These are phyloP conservation scores for Beauveria caledonica DNA, from an alignment of 2,329 filamentous ascomycete species.

Conservation along the genomic window DNA sequence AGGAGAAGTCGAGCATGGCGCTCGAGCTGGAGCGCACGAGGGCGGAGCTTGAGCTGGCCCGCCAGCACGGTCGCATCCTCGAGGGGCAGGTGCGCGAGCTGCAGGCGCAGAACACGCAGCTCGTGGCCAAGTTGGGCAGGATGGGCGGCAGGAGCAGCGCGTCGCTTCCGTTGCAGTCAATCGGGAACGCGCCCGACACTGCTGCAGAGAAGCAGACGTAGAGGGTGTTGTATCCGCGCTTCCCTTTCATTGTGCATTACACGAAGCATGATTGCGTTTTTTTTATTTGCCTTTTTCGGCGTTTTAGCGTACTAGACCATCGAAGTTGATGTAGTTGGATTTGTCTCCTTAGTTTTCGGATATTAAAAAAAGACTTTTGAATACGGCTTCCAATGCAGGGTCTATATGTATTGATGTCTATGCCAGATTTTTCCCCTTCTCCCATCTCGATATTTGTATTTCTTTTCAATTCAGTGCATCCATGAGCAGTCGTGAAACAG, in stretches of 20 bases:
- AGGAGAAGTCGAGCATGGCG: constrained; percentile 40
- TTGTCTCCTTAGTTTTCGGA: neutral
- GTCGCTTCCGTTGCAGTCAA: neutral
- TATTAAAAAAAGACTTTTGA: neutral
- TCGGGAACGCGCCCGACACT: neutral
- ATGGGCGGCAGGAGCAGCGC: constrained; percentile 19
- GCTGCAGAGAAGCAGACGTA: neutral
- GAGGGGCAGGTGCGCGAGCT: constrained; percentile 47
- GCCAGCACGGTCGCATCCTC: constrained; percentile 46
- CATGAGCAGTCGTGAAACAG: constrained; percentile 24
- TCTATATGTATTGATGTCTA: neutral
- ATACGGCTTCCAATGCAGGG: neutral
- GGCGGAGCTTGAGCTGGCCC: constrained; percentile 44
- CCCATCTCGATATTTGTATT: neutral
- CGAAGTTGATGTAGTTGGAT: neutral
- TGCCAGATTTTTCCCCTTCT: neutral
- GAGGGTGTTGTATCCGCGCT: neutral
- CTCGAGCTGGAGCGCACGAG: constrained; percentile 45
- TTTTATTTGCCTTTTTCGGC: neutral
- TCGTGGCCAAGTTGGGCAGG: constrained; percentile 46
- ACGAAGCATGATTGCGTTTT: neutral
- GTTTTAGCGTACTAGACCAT: neutral
- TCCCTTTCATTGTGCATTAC: neutral
- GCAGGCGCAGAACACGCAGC: constrained; percentile 51
- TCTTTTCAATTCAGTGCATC: constrained; percentile 11